Percentiles rank a stretch among this genome's conserved stretches.
These are phyloP conservation scores for Pythium coloratum DNA, from an alignment of 352 stramenopile species.

Conservation along the genomic window DNA sequence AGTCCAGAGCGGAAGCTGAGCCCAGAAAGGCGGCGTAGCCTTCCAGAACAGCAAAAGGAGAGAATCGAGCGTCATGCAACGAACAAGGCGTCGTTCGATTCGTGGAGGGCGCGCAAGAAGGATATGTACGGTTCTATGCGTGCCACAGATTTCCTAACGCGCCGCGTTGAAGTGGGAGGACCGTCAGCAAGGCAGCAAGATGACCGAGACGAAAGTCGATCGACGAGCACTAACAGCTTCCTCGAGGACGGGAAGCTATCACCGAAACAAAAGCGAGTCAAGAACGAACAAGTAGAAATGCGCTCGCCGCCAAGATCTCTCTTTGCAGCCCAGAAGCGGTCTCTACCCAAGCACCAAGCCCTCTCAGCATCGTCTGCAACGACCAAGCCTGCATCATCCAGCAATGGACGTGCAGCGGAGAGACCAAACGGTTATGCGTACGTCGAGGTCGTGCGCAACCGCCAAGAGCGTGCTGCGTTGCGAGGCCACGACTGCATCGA, in stretches of 20 bases:
- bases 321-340: neutral
- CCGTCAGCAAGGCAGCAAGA: neutral
- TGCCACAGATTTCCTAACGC: neutral
- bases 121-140: neutral
- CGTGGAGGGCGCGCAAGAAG: neutral
- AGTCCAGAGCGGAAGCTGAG: neutral
- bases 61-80: conserved; percentile 2
- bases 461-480: conserved; percentile 53
- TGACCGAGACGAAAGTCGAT: neutral
- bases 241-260: conserved; percentile 4
- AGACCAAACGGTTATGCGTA: conserved; percentile 43
- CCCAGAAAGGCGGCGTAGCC: neutral
- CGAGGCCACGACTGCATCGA: conserved; percentile 68
- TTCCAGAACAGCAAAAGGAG: neutral
- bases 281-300: neutral
- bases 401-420: neutral
- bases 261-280: neutral
- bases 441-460: conserved; percentile 83
- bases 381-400: neutral
- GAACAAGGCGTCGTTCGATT: neutral
- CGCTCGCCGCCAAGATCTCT: neutral
- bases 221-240: conserved; percentile 2
- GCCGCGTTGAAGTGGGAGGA: neutral
- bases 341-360: neutral
- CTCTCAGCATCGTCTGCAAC: neutral